Conservation (phyloP, 2,329 filamentous ascomycete genomes). For the Huntiella moniliformis region DNA sequence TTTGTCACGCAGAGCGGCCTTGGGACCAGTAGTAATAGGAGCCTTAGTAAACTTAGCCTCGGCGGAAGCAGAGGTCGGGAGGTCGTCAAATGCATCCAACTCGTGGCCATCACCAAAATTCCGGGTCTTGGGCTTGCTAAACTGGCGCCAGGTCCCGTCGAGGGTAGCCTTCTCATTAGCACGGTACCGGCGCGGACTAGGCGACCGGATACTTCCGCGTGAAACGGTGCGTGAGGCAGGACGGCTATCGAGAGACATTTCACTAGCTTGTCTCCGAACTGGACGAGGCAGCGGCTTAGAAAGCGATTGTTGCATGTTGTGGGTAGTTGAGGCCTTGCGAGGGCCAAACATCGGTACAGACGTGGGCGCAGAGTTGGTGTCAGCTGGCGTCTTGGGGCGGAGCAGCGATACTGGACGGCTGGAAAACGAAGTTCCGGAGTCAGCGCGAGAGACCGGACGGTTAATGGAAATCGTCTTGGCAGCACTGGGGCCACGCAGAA, state of each 20-base stretch:
- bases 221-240: slow-evolving; percentile 39
- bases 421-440: slow-evolving; percentile 1
- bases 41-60: slow-evolving; percentile 73
- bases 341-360: not conserved
- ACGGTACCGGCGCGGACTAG: slow-evolving; percentile 33
- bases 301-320: slow-evolving; percentile 58
- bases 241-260: slow-evolving; percentile 41
- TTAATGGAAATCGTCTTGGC: slow-evolving; percentile 30
- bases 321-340: slow-evolving; percentile 49
- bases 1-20: slow-evolving; percentile 38
- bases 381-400: slow-evolving; percentile 54
- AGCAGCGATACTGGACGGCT: slow-evolving; percentile 18
- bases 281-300: slow-evolving; percentile 46
- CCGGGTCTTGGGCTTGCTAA: slow-evolving; percentile 14
- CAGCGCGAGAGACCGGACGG: slow-evolving; percentile 26
- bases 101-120: slow-evolving; percentile 83
- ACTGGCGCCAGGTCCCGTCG: slow-evolving; percentile 13
- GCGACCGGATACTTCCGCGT: slow-evolving; percentile 38
- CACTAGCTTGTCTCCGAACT: slow-evolving; percentile 68
- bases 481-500: slow-evolving; percentile 30
- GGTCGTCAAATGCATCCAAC: slow-evolving; percentile 81
- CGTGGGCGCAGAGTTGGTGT: slow-evolving; percentile 22
- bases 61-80: slow-evolving; percentile 66
- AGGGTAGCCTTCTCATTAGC: slow-evolving; percentile 13
- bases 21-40: slow-evolving; percentile 51